Percentiles rank a stretch among this genome's conserved stretches.
phyloP scores from a whole-genome alignment of 1,284 basidiomycete genomes.

The Pterula multifida region DNA sequence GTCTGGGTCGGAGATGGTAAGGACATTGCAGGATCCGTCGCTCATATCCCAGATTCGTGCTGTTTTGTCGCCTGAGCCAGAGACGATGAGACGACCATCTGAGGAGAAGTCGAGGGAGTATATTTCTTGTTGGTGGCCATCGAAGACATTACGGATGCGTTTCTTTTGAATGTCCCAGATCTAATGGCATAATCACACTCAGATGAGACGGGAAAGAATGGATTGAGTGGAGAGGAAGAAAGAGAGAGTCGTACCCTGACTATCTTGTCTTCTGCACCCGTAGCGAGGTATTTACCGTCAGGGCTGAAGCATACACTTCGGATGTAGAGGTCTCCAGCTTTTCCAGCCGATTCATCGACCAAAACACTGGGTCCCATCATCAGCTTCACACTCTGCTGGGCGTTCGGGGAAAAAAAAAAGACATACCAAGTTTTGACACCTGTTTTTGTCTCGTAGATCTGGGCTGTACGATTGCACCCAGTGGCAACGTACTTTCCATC shows the following conservation, averaged over 20 bases:
- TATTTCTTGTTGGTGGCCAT: conserved; percentile 84
- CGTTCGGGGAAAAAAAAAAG: not conserved
- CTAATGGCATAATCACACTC: conserved; percentile 21
- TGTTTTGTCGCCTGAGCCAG: conserved; percentile 82
- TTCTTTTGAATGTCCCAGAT: conserved; percentile 81
- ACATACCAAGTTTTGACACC: conserved; percentile 50
- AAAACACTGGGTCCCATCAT: conserved; percentile 37
- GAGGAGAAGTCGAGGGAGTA: conserved; percentile 82
- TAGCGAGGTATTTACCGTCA: conserved; percentile 71
- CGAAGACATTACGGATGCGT: conserved; percentile 61
- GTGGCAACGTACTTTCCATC: conserved; percentile 72
- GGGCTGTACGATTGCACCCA: conserved; percentile 67
- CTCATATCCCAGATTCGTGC: conserved; percentile 84
- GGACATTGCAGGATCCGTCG: conserved; percentile 42
- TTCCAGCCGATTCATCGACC: conserved; percentile 53
- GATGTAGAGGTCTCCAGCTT: conserved; percentile 70
- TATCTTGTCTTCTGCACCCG: conserved; percentile 76
- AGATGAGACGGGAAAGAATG: conserved; percentile 5
- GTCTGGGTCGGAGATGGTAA: conserved; percentile 49
- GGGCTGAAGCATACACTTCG: conserved; percentile 79
- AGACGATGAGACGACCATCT: conserved; percentile 77
- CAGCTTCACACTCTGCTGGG: not conserved
- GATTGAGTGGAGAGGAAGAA: conserved; percentile 5
- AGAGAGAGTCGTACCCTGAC: conserved; percentile 54
- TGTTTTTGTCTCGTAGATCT: conserved; percentile 67